Evolutionary conservation across 2,329 filamentous ascomycete genomes (phyloP), one percentile per base, ranked within the genome.

Genomic region (Furcasterigmium sp.): DNA sequence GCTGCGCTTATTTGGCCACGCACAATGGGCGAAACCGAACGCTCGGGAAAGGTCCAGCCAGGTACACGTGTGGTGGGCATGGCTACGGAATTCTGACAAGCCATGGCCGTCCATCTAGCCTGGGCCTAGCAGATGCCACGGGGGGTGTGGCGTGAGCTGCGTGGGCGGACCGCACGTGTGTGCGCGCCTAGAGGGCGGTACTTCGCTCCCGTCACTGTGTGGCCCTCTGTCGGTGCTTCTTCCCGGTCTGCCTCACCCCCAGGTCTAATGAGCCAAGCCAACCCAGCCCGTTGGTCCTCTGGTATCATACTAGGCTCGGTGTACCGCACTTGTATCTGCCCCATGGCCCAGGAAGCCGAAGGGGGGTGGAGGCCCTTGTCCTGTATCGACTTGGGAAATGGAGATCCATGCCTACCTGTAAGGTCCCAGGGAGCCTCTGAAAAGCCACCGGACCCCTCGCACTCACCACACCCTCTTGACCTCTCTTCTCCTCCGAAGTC

Each of bases 161-260:
- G 18, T 15, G 42, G 37, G 39, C 36, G 41, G 36, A 43, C 43
- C 46, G 41, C 48, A 50, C 47, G 43, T 50, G 46, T 35, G 32
- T 44, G 46, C 45, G 48, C 38, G 48, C 48, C 46, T 48, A 50
- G 48, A 49, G 43, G 43, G 48, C 46, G 46, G 46, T 50, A 50
- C 48, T 50, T 48, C 43, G 19, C 18, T 46, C 46, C 46, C 47
- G 46, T 44, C 48, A 23, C 42, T 23, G 43, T 42, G 46, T 46
- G 48, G 48, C 41, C 47, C 39, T 50, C 46, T 50, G 48, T 50
- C 43, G 46, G 48, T 50, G 46, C 48, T 44, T 46, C 48, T 50
- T 50, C 48, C 38, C 48, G 46, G 43, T 38, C 48, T 37, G 26
- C 37, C 15, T 30, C 39, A 20, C 39, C 29, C 39, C 43, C 48